Conservation (phyloP, 257 asterid species). For the Cruciata laevipes region DNA sequence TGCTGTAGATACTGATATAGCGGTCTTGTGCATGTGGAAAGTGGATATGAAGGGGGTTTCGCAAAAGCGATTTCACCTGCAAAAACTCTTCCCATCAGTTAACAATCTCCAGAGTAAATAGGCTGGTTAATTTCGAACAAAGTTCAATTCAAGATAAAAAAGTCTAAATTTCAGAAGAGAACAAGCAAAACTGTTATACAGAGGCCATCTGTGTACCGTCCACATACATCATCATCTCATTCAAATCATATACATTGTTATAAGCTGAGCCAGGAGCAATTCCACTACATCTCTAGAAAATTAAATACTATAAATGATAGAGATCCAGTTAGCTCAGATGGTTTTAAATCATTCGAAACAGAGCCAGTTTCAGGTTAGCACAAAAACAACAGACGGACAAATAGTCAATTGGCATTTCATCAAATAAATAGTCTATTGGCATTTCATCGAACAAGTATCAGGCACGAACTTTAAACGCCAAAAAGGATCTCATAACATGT, state of each 20-base stretch:
- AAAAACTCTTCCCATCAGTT: constrained; percentile 14
- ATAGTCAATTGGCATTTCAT: no score
- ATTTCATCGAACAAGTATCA: constrained; percentile 30
- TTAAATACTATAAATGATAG: background rate
- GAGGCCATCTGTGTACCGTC: background rate
- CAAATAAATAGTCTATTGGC: constrained; percentile 6
- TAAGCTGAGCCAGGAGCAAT: constrained; percentile 31
- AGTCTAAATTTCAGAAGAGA: background rate
- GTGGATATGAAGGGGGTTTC: constrained; percentile 30
- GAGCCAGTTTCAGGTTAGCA: background rate
- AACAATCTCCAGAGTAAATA: constrained; percentile 12
- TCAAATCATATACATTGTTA: constrained; percentile 1
- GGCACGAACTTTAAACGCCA: constrained; percentile 9
- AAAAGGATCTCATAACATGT: no score
- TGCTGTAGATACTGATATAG: constrained; percentile 43
- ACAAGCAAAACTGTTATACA: background rate
- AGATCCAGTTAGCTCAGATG: background rate
- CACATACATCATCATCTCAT: background rate
- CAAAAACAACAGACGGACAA: background rate
- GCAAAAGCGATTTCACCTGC: constrained; percentile 47
- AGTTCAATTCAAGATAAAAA: background rate
- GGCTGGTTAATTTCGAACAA: background rate
- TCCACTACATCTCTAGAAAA: constrained; percentile 4
- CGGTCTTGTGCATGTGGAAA: constrained; percentile 39
- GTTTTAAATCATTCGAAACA: no score